Conservation (phyloP, 2,329 filamentous ascomycete species). For the Fusarium clavum region DNA sequence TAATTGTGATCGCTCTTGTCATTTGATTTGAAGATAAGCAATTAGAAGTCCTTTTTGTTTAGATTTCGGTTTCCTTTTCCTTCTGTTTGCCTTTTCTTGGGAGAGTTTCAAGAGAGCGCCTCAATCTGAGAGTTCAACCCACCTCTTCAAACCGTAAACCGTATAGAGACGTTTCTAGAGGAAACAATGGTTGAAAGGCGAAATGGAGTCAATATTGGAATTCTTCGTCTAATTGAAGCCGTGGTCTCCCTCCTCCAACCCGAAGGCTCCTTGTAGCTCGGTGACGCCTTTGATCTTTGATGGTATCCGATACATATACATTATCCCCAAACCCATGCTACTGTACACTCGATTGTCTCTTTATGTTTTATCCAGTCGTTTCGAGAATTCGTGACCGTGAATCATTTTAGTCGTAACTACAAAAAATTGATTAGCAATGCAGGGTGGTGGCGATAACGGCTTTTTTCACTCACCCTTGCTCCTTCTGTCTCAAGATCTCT, state of each 20-base stretch:
- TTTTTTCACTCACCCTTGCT: conserved; percentile 72
- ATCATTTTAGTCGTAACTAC: conserved; percentile 36
- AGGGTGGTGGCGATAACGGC: neutral
- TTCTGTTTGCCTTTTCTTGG: neutral
- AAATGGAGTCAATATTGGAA: conserved; percentile 36
- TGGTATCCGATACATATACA: conserved; percentile 49
- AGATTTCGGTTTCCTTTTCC: accelerated
- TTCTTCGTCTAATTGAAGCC: conserved; percentile 41
- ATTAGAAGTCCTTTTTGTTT: neutral
- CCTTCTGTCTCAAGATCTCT: conserved; percentile 79
- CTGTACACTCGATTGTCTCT: conserved; percentile 41
- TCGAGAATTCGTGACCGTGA: conserved; percentile 11
- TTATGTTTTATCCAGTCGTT: conserved; percentile 14
- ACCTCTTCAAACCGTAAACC: neutral
- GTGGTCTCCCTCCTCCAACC: conserved; percentile 7
- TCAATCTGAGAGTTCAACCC: neutral
- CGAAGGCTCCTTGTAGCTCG: conserved; percentile 8
- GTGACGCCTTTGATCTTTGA: conserved; percentile 22
- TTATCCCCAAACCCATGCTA: conserved; percentile 40
- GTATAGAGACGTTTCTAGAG: neutral
- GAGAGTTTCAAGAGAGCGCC: neutral
- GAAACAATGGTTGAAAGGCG: neutral
- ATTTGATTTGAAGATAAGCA: no score
- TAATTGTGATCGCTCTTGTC: neutral
- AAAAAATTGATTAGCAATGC: conserved; percentile 4